These are phyloP conservation scores for Primulina eburnea DNA, from an alignment of 257 asterid genomes.

Conservation along the genomic window DNA sequence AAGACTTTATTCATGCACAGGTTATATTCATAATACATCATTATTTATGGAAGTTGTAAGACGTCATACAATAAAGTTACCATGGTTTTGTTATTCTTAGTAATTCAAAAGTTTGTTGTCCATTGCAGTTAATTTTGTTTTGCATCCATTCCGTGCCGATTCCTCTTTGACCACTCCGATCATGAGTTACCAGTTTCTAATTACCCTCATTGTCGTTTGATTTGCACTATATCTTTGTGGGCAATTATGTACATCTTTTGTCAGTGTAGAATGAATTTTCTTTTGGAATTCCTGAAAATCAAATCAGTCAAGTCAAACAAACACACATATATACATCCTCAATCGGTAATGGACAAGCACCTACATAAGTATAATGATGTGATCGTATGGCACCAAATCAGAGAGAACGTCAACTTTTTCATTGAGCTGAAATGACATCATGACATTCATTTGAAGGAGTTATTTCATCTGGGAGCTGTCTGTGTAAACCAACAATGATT, in stretches of 20 bases:
- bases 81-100: background rate
- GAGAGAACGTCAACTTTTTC: background rate
- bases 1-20: conserved; percentile 88
- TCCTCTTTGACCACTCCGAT: background rate
- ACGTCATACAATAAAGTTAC: background rate
- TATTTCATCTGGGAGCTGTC: background rate
- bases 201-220: background rate
- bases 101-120: background rate
- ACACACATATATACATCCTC: background rate
- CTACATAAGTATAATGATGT: background rate
- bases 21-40: conserved; percentile 32
- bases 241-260: background rate
- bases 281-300: background rate
- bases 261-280: background rate
- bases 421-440: background rate
- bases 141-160: background rate
- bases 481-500: background rate
- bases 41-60: conserved; percentile 22
- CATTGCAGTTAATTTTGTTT: background rate
- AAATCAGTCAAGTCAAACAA: background rate
- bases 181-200: background rate
- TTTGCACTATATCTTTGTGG: background rate
- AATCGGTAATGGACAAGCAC: background rate
- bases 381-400: background rate
- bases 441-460: background rate